These are phyloP conservation scores for Psilocybe azurescens DNA, from an alignment of 768 basidiomycete species.

Conservation along the genomic window DNA sequence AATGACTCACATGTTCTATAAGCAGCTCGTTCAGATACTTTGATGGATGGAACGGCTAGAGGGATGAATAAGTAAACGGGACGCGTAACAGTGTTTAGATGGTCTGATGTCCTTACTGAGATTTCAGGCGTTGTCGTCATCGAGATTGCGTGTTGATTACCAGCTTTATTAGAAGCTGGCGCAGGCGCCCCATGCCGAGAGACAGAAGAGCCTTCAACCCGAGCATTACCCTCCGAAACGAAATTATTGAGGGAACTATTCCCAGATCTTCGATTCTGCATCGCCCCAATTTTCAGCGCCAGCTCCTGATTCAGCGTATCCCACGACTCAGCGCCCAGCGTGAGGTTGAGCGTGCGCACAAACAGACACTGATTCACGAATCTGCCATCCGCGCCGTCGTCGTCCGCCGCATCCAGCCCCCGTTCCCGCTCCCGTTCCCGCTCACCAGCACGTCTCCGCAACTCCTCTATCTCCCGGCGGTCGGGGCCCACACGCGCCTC, in stretches of 20 bases:
- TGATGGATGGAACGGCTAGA: not conserved
- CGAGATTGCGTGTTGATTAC: not conserved
- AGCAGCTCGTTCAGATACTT: not conserved
- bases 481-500: slow-evolving; percentile 13
- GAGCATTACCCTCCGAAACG: not conserved
- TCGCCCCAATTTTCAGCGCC: not conserved
- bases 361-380: slow-evolving; percentile 13
- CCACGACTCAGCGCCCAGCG: slow-evolving; percentile 2
- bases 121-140: not conserved
- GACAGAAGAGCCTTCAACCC: not conserved
- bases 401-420: not conserved
- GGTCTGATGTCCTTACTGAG: not conserved
- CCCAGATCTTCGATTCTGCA: not conserved
- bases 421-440: not conserved
- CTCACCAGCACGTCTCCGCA: not conserved
- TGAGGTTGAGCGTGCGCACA: slow-evolving; percentile 8
- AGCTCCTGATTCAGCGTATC: not conserved
- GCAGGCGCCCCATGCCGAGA: not conserved
- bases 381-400: not conserved
- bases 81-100: not conserved
- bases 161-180: not conserved
- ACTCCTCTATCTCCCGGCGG: not conserved
- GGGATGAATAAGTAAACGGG: not conserved
- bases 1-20: not conserved
- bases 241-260: not conserved